phyloP scores from a whole-genome alignment of 2,329 filamentous ascomycete species.

The Madurella mycetomatis region DNA sequence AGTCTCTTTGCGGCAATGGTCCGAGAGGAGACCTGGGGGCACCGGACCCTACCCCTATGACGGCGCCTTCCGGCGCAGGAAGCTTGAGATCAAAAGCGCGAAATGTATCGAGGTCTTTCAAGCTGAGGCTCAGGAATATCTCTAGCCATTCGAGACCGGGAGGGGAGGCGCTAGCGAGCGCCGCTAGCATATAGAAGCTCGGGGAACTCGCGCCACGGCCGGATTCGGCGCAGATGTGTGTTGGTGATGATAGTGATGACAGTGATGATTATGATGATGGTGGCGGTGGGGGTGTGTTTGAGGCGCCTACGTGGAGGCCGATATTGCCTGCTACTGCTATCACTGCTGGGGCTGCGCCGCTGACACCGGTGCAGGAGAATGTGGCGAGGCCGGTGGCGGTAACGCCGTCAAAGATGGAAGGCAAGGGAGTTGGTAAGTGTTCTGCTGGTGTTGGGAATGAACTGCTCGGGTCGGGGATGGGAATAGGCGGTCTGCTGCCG shows the following conservation, averaged over 20 bases:
- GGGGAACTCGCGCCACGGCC: slow-evolving; percentile 31
- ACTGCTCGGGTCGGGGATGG: no score
- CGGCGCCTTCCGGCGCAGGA: slow-evolving; percentile 27
- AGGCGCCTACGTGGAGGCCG: slow-evolving; percentile 17
- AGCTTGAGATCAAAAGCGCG: slow-evolving; percentile 50
- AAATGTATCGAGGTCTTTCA: slow-evolving; percentile 59
- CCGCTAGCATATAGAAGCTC: slow-evolving; percentile 51
- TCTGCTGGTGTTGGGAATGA: not conserved
- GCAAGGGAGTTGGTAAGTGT: slow-evolving; percentile 5
- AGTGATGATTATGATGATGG: slow-evolving; percentile 27
- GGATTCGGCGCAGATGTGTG: slow-evolving; percentile 31
- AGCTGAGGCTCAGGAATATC: slow-evolving; percentile 55
- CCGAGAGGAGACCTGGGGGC: slow-evolving; percentile 24
- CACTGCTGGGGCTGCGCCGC: not conserved
- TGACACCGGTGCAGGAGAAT: slow-evolving; percentile 24
- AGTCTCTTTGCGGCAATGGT: slow-evolving; percentile 47
- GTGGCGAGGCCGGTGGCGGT: slow-evolving; percentile 21
- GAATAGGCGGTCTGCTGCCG: slow-evolving; percentile 4
- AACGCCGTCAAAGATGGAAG: not conserved
- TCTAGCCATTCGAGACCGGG: slow-evolving; percentile 44
- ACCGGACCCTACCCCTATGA: slow-evolving; percentile 6
- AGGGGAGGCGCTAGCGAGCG: slow-evolving; percentile 33
- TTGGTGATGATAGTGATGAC: no score
- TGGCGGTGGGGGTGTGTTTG: slow-evolving; percentile 1
- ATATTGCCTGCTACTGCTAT: slow-evolving; percentile 15